phyloP scores from a whole-genome alignment of 129 eudicot genomes.

The Artemisia annua region DNA sequence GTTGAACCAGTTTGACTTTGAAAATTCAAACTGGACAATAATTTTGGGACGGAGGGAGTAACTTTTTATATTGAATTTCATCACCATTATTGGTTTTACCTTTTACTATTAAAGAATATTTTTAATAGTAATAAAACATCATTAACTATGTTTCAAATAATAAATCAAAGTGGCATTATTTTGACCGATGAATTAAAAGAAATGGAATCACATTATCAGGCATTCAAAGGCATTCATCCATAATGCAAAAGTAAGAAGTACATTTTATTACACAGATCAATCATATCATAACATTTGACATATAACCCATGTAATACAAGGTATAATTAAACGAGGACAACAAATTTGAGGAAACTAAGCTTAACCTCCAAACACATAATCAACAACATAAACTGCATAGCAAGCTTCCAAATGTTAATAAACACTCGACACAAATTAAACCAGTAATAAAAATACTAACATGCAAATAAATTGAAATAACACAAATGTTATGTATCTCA shows the following conservation, averaged over 20 bases:
- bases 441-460: conserved; percentile 26
- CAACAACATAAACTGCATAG: conserved; percentile 18
- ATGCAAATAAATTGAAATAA: conserved; percentile 23
- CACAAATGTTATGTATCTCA: conserved; percentile 24
- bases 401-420: conserved; percentile 20
- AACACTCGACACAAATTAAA: conserved; percentile 19
- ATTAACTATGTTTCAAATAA: too few species aligned
- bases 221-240: not conserved
- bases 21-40: too few species aligned
- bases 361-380: conserved; percentile 30
- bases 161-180: not conserved
- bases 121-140: too few species aligned
- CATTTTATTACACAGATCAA: conserved; percentile 8
- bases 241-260: conserved; percentile 12
- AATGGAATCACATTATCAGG: not conserved
- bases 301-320: conserved; percentile 25
- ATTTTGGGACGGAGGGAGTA: too few species aligned
- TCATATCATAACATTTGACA: conserved; percentile 13
- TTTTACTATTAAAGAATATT: too few species aligned
- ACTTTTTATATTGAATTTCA: too few species aligned
- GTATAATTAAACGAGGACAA: conserved; percentile 14
- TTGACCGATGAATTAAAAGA: not conserved
- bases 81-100: too few species aligned
- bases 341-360: conserved; percentile 22
- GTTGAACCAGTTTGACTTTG: too few species aligned